phyloP scores from a whole-genome alignment of 2,329 filamentous ascomycete species.

The Fusarium poae region DNA sequence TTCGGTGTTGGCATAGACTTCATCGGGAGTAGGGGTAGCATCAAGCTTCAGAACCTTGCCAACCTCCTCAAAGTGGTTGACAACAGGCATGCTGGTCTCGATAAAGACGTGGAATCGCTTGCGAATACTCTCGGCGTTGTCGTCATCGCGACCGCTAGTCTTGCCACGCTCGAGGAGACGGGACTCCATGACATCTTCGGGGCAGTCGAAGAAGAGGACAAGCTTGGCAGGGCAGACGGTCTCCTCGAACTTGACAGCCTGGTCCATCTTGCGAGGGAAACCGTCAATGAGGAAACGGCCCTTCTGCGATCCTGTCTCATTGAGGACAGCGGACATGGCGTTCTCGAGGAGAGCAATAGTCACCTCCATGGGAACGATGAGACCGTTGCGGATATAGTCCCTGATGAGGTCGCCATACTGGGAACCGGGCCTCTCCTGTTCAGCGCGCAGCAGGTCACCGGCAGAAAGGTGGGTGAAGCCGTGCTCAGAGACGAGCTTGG shows the following conservation, averaged over 20 bases:
- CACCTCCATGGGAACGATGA: conserved; percentile 99
- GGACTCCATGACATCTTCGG: conserved; percentile 87
- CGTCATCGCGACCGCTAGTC: conserved; percentile 90
- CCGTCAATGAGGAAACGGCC: conserved; percentile 83
- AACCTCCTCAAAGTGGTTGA: conserved; percentile 83
- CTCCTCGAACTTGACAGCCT: conserved; percentile 93
- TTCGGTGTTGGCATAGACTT: conserved; percentile 67
- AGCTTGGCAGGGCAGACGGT: conserved; percentile 85
- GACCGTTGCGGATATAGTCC: conserved; percentile 91
- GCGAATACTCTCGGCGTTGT: conserved; percentile 94
- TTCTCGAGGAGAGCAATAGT: conserved; percentile 95
- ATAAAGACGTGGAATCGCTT: conserved; percentile 96
- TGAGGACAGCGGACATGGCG: conserved; percentile 82
- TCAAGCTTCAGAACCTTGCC: conserved; percentile 84
- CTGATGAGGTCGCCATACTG: conserved; percentile 95
- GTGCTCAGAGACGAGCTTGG: conserved; percentile 86
- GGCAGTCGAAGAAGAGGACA: conserved; percentile 94
- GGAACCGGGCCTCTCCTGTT: conserved; percentile 87
- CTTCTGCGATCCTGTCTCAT: conserved; percentile 62
- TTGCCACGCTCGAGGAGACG: conserved; percentile 89
- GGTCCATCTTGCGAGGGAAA: conserved; percentile 97
- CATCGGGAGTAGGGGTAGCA: conserved; percentile 76
- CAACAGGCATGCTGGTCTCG: conserved; percentile 97
- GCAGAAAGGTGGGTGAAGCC: conserved; percentile 94
- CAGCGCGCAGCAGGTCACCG: conserved; percentile 91